These are phyloP conservation scores for Wallemia hederae DNA, from an alignment of 1,284 basidiomycete species.

Conservation along the genomic window DNA sequence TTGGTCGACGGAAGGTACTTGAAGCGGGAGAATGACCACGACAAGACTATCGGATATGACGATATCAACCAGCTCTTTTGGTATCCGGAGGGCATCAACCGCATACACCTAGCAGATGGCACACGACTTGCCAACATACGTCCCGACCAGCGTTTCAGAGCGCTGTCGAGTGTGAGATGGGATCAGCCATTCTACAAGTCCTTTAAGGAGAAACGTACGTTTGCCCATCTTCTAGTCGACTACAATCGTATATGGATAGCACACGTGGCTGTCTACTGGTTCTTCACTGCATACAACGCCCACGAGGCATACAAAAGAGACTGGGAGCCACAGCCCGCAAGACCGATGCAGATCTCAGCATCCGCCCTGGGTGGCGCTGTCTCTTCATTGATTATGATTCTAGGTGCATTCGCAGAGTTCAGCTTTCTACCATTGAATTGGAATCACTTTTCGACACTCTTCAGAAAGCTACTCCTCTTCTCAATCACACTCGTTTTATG, in stretches of 20 bases:
- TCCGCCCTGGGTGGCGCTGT: conserved; percentile 71
- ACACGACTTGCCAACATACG: conserved; percentile 71
- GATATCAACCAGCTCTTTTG: conserved; percentile 98
- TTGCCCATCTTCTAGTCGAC: conserved; percentile 78
- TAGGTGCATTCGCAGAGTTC: conserved; percentile 70
- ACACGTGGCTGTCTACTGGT: conserved; percentile 73
- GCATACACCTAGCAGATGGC: conserved; percentile 69
- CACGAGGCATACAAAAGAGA: conserved; percentile 45
- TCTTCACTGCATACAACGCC: conserved; percentile 80
- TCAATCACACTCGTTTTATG: conserved; percentile 55
- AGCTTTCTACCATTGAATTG: conserved; percentile 84
- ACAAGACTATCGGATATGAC: conserved; percentile 90
- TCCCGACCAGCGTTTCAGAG: conserved; percentile 71
- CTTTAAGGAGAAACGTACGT: conserved; percentile 78
- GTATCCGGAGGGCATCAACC: conserved; percentile 94
- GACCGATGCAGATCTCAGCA: conserved; percentile 59
- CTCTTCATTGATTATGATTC: conserved; percentile 69
- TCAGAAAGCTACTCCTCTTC: conserved; percentile 55
- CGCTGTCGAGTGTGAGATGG: conserved; percentile 82
- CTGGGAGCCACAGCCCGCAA: conserved; percentile 23
- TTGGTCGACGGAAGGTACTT: conserved; percentile 88
- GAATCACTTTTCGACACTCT: conserved; percentile 85
- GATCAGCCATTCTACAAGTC: conserved; percentile 85
- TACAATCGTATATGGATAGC: conserved; percentile 95
- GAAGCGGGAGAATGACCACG: conserved; percentile 70